Evolutionary conservation across 306 rosid genomes (phyloP), one percentile per base, ranked within the genome.

Genomic region (Prunus fruticosa): DNA sequence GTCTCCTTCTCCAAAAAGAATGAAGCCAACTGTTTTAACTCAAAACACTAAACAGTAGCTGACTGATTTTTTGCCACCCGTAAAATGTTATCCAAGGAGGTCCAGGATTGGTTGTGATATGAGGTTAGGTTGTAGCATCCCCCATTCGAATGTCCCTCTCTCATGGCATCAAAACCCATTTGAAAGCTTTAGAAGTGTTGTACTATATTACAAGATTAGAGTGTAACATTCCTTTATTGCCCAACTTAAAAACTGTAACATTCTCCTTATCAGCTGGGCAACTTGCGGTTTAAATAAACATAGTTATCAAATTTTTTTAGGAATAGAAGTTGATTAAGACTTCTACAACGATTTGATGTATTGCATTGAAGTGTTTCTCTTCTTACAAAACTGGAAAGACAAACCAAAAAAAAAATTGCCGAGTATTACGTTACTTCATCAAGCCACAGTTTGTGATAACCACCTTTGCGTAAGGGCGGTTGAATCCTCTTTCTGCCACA

Each of bases 401-500:
- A 57, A 49, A 76, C 69, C 41, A 19, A 45, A 53, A 52, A 30
- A 13, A 50, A 54, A 3, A 3, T 13, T 41, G 66, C 34, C 12
- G 34, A 41, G 67, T 71, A 69, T 43, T 73, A 54, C 23, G 49
- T 60, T 80, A 81, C 71, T 80, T 82, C 73, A 78, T 65, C 82
- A 88, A 66, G 76, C 96, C 96, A 22, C 91, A 89, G 81, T 88
- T 91, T 72, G 88, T 91, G 70, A 91, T 83, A 1, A 87, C 43
- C 38, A 89, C 88, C 83, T 88, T 89, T 0, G 97, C 85, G 60
- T 89, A 89, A 76, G 97, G 96, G 32, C 92, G 93, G 84, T 93
- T 91, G 87, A 91, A 91, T 54, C 97, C 97, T 82, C 96, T 87
- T 86, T 93, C 95, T 63, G 96, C 96, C 60, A 88, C 96, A 20